Percentiles rank a stretch among this genome's conserved stretches.
Conservation (phyloP, 2,329 filamentous ascomycete genomes). For the Cryphonectria parasitica region DNA sequence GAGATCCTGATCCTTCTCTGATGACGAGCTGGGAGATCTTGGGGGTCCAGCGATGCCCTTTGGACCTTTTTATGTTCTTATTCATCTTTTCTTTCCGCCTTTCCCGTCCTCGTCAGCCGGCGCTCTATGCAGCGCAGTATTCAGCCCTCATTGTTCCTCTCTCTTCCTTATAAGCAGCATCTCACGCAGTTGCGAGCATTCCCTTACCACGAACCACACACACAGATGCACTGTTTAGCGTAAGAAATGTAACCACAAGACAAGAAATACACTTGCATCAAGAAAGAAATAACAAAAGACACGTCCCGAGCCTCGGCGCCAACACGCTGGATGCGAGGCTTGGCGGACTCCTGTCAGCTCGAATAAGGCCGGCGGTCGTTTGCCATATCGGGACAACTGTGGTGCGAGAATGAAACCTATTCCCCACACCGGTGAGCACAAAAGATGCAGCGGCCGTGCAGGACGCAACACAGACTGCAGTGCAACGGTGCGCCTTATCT, state of each 20-base stretch:
- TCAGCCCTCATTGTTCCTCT: background rate
- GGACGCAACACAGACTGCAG: slow-evolving; percentile 12
- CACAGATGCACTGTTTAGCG: no score
- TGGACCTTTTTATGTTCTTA: background rate
- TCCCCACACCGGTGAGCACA: slow-evolving; percentile 28
- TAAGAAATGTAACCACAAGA: no score
- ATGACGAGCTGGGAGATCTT: background rate
- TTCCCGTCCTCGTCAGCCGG: background rate
- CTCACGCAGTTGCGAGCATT: background rate
- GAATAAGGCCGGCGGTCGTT: background rate
- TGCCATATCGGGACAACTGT: background rate
- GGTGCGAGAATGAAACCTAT: slow-evolving; percentile 25
- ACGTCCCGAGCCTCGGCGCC: background rate
- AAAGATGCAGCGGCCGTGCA: slow-evolving; percentile 11
- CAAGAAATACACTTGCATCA: no score
- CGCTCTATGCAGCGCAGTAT: background rate
- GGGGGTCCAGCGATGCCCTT: background rate
- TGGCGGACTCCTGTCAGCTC: slow-evolving; percentile 3
- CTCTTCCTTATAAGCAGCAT: background rate
- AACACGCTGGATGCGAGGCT: background rate
- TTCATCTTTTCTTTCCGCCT: background rate
- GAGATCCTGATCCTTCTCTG: slow-evolving; percentile 16
- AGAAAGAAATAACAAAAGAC: background rate
- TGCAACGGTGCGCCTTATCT: slow-evolving; percentile 25
- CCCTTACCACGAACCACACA: no score